Conservation (phyloP, 495 filamentous ascomycete species). For the Hypoxylon intermedium region DNA sequence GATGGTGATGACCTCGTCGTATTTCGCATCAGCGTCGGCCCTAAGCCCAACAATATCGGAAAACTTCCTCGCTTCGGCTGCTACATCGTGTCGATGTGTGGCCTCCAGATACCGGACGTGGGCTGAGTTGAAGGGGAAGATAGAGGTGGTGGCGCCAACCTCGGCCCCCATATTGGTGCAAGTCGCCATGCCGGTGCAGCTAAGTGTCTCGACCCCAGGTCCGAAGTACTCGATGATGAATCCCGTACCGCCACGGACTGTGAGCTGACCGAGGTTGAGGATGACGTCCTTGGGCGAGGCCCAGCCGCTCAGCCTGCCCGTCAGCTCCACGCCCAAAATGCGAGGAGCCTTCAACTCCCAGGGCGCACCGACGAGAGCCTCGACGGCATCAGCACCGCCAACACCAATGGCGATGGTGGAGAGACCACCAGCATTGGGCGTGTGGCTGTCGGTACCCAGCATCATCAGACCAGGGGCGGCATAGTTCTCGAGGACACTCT, state of each 20-base stretch:
- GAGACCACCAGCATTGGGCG: constrained; percentile 92
- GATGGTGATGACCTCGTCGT: constrained; percentile 92
- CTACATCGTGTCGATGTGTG: constrained; percentile 79
- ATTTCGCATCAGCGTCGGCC: constrained; percentile 81
- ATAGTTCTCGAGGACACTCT: constrained; percentile 98
- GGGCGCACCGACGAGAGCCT: constrained; percentile 92
- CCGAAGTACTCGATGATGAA: constrained; percentile 93
- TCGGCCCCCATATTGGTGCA: constrained; percentile 89
- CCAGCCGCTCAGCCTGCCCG: constrained; percentile 87
- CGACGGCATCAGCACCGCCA: constrained; percentile 95
- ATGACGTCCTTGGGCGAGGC: constrained; percentile 95
- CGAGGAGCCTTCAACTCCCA: constrained; percentile 97
- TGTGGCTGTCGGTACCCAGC: constrained; percentile 99
- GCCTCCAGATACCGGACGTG: constrained; percentile 75
- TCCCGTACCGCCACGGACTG: constrained; percentile 92
- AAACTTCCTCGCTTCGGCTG: constrained; percentile 64
- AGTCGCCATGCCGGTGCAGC: constrained; percentile 92
- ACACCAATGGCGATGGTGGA: constrained; percentile 97
- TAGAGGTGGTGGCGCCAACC: constrained; percentile 93
- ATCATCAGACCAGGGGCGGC: constrained; percentile 98
- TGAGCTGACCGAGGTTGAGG: constrained; percentile 83
- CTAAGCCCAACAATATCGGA: constrained; percentile 50
- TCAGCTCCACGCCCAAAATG: constrained; percentile 83
- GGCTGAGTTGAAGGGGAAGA: constrained; percentile 70
- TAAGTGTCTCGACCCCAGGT: constrained; percentile 85